These are phyloP conservation scores for Mortierella sp. DNA, from an alignment of 371 early-diverging fungal genomes.

Conservation along the genomic window DNA sequence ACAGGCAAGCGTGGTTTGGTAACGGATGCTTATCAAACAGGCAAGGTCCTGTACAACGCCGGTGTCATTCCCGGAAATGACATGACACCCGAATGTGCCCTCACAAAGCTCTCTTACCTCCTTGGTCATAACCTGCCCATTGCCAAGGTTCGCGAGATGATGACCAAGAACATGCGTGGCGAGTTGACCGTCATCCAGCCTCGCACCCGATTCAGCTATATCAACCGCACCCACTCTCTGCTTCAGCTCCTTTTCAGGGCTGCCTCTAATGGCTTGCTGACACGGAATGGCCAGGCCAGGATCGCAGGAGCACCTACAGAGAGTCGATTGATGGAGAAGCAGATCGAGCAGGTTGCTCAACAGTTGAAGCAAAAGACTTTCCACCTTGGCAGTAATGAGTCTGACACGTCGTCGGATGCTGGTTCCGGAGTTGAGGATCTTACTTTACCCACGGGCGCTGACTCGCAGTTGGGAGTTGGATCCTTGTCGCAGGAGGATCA, in stretches of 20 bases:
- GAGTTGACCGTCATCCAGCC: conserved; percentile 86
- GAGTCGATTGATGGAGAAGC: conserved; percentile 15
- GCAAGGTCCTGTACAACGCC: conserved; percentile 83
- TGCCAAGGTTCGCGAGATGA: conserved; percentile 80
- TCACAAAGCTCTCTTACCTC: conserved; percentile 95
- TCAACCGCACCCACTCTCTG: conserved; percentile 65
- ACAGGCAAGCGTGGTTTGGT: conserved; percentile 87
- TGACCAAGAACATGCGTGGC: conserved; percentile 91
- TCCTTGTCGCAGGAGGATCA: conserved; percentile 56
- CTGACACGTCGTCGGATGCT: conserved; percentile 26
- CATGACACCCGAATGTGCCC: conserved; percentile 97
- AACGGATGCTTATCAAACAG: conserved; percentile 92
- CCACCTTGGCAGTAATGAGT: conserved; percentile 13
- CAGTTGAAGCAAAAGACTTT: conserved; percentile 6
- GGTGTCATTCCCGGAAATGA: conserved; percentile 97
- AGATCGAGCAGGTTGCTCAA: conserved; percentile 8
- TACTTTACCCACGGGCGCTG: background rate
- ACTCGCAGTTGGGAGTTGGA: conserved; percentile 22
- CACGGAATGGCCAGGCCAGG: conserved; percentile 32
- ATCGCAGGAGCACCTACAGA: background rate
- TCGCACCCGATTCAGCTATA: conserved; percentile 69
- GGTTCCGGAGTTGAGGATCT: conserved; percentile 18
- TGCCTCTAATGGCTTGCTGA: conserved; percentile 34
- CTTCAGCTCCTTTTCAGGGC: conserved; percentile 65
- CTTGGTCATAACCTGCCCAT: conserved; percentile 79